Evolutionary conservation across 2,329 filamentous ascomycete species (phyloP).

Genomic region (Aspergillus thermomutatus): DNA sequence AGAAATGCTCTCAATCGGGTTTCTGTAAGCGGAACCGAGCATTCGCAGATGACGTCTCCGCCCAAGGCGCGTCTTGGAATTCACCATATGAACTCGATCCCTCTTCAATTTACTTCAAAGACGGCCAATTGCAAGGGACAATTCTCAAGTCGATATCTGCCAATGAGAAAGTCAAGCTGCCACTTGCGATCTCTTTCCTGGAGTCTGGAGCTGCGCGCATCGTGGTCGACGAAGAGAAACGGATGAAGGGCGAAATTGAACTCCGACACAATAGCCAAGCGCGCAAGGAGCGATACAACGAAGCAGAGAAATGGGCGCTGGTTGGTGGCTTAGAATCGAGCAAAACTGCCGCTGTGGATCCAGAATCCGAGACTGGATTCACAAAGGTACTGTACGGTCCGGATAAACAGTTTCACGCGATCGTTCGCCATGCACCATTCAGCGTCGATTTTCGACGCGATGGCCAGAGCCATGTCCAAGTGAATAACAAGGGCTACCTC

Average conservation of each 20-base stretch:
- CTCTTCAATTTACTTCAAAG: conserved; percentile 69
- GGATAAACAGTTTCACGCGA: conserved; percentile 70
- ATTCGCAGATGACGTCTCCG: conserved; percentile 73
- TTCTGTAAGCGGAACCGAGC: conserved; percentile 95
- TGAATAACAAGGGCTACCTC: conserved; percentile 86
- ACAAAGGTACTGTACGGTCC: conserved; percentile 77
- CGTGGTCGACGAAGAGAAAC: conserved; percentile 85
- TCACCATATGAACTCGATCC: conserved; percentile 76
- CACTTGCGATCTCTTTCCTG: conserved; percentile 82
- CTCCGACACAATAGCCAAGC: conserved; percentile 78
- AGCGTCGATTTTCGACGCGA: conserved; percentile 82
- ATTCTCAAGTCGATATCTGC: conserved; percentile 75
- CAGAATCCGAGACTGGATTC: conserved; percentile 63
- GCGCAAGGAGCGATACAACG: conserved; percentile 92
- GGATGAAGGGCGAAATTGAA: conserved; percentile 83
- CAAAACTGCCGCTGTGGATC: conserved; percentile 64
- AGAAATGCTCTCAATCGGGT: conserved; percentile 90
- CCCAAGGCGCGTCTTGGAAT: conserved; percentile 65
- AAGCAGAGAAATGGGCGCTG: conserved; percentile 79
- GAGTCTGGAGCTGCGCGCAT: conserved; percentile 85
- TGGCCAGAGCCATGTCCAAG: conserved; percentile 73
- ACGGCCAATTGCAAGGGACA: conserved; percentile 74
- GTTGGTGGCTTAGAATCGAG: conserved; percentile 76
- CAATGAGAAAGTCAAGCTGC: conserved; percentile 70
- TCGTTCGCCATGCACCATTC: conserved; percentile 81